Base-by-base conservation (phyloP, 1,284 basidiomycete genomes). In the Serendipita sp. region DNA sequence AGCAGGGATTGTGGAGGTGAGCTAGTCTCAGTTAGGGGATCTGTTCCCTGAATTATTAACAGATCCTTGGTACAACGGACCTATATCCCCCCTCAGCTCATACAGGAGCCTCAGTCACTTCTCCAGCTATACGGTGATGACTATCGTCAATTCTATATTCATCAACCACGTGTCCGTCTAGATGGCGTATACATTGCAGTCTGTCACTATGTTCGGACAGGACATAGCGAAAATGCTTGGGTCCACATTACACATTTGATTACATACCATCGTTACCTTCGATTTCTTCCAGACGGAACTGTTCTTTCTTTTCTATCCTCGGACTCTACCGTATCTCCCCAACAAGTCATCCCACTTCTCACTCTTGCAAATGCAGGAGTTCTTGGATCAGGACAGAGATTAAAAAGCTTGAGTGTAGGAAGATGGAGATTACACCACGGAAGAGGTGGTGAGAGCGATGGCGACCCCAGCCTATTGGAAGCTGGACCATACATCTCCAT, bases 101-200 rank as follows among this genome's bases (percentile, higher is more conserved):
- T 76, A 1, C 75, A 78, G 43, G 72, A 77, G 15, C 67, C 87
- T 60, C 69, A 74, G 38, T 71, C 75, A 1, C 73, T 89, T 15
- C 74, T 83, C 3, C 71, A 77, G 30, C 73, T 73, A 44, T 85
- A 83, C 70, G 70, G 73, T 60, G 78, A 74, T 60, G 83, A 91
- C 71, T 91, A 84, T 74, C 79, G 92, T 43, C 82, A 84, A 29
- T 73, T 88, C 3, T 88, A 82, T 70, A 80, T 94, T 49, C 87
- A 92, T 70, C 85, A 90, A 66, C 91, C 91, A 13, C 80, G 92
- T 41, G 71, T 94, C 43, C 82, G 92, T 47, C 73, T 88, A 67
- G 92, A 94, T 67, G 92, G 92, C 3, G 84, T 91, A 15, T 94
- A 93, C 71, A 93, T 95, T 64, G 84, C 90, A 30, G 85, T 91